phyloP scores from a whole-genome alignment of 441 rosid genomes.

The Erysimum pusillum region DNA sequence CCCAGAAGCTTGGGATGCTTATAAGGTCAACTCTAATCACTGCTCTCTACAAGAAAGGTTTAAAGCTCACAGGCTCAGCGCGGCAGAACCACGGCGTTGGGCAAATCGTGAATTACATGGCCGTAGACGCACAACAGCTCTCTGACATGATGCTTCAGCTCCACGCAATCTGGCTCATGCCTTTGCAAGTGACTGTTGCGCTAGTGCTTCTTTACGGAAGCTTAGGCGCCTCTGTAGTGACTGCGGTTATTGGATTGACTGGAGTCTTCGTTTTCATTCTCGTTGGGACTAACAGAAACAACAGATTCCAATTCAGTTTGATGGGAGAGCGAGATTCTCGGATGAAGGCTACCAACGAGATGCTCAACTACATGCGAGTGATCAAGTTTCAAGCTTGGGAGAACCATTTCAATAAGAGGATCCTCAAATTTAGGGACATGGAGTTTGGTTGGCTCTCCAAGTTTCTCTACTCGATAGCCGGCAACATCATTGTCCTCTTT shows the following conservation, averaged over 20 bases:
- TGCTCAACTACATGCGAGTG: constrained; percentile 88
- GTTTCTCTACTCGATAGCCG: constrained; percentile 75
- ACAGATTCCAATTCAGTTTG: constrained; percentile 65
- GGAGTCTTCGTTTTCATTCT: constrained; percentile 59
- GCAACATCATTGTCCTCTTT: constrained; percentile 76
- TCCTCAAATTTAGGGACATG: constrained; percentile 65
- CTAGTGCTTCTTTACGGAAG: constrained; percentile 64
- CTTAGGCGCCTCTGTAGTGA: constrained; percentile 65
- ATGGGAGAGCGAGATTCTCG: constrained; percentile 79
- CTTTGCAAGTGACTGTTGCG: constrained; percentile 74
- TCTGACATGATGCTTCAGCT: constrained; percentile 93
- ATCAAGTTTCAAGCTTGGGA: constrained; percentile 96
- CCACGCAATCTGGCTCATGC: constrained; percentile 87
- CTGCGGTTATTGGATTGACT: constrained; percentile 60
- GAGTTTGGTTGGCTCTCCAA: constrained; percentile 84
- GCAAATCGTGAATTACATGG: constrained; percentile 94
- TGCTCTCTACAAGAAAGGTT: constrained; percentile 77
- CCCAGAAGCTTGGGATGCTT: constrained; percentile 91
- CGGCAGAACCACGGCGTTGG: constrained; percentile 93
- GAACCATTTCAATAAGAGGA: constrained; percentile 81
- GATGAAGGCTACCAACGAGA: constrained; percentile 90
- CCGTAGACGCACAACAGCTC: constrained; percentile 91
- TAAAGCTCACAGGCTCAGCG: constrained; percentile 80
- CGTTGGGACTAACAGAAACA: constrained; percentile 69
- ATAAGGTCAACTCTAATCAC: constrained; percentile 80